These are phyloP conservation scores for Pseudozyma thailandica DNA, from an alignment of 1,284 basidiomycete genomes.

Conservation along the genomic window DNA sequence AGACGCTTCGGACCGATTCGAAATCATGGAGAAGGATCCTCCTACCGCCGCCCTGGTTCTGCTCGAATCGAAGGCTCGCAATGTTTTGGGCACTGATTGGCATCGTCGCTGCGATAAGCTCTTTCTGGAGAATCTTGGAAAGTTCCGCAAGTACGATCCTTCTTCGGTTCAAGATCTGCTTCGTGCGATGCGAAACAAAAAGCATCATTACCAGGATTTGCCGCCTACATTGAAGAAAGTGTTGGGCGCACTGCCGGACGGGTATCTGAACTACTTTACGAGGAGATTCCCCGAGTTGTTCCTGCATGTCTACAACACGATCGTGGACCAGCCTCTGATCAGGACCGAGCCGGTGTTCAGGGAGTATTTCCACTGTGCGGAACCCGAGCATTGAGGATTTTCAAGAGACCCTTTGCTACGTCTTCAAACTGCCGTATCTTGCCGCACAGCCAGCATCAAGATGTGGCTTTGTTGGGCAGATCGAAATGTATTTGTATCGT, in stretches of 20 bases:
- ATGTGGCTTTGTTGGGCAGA: background rate
- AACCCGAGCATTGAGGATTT: conserved; percentile 37
- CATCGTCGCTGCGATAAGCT: conserved; percentile 83
- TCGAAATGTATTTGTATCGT: conserved; percentile 15
- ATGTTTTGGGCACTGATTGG: conserved; percentile 77
- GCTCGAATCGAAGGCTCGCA: conserved; percentile 74
- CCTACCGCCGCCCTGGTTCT: conserved; percentile 79
- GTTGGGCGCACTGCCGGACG: conserved; percentile 88
- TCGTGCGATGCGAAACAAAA: conserved; percentile 95
- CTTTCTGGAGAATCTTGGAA: conserved; percentile 92
- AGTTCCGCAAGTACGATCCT: conserved; percentile 93
- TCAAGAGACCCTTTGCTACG: background rate
- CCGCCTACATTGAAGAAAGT: conserved; percentile 87
- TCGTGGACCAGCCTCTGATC: conserved; percentile 70
- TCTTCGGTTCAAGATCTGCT: conserved; percentile 88
- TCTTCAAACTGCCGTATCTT: background rate
- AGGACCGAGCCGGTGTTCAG: conserved; percentile 57
- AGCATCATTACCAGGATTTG: conserved; percentile 97
- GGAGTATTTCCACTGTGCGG: conserved; percentile 53
- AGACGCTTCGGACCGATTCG: conserved; percentile 95
- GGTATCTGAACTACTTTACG: conserved; percentile 92
- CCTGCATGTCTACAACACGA: conserved; percentile 87
- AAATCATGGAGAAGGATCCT: conserved; percentile 87
- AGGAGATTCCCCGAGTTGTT: conserved; percentile 89
- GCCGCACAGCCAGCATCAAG: no score